Evolutionary conservation across 1,284 basidiomycete genomes (phyloP).

Genomic region (Puccinia triticina): DNA sequence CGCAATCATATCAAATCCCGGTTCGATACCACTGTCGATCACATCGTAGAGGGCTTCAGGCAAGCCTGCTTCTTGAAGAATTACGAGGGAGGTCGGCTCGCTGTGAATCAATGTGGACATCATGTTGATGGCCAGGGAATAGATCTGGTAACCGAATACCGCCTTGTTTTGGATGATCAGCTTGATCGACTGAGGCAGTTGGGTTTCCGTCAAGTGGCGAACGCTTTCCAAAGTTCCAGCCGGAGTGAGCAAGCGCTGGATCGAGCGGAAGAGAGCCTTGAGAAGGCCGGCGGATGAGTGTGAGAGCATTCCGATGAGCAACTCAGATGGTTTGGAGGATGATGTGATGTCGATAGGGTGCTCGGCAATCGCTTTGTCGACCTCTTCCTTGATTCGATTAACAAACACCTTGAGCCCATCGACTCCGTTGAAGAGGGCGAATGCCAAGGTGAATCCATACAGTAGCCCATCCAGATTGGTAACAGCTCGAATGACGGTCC

Average conservation of each 20-base stretch:
- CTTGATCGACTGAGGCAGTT: constrained; percentile 82
- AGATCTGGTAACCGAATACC: constrained; percentile 82
- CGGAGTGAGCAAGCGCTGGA: constrained; percentile 94
- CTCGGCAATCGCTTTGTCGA: constrained; percentile 54
- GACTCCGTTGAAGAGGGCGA: constrained; percentile 81
- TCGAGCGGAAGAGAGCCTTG: constrained; percentile 87
- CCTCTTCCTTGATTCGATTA: constrained; percentile 52
- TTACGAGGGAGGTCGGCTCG: constrained; percentile 88
- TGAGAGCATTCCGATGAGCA: constrained; percentile 34
- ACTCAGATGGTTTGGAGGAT: constrained; percentile 35
- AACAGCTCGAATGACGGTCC: constrained; percentile 71
- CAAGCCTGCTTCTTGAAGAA: constrained; percentile 87
- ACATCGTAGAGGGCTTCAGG: constrained; percentile 86
- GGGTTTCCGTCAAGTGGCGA: constrained; percentile 89
- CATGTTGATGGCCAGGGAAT: constrained; percentile 89
- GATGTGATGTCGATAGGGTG: constrained; percentile 48
- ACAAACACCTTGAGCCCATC: constrained; percentile 85
- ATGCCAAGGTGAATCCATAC: constrained; percentile 84
- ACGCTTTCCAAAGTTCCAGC: constrained; percentile 92
- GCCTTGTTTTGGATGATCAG: constrained; percentile 80
- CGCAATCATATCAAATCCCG: constrained; percentile 86
- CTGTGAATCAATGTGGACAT: constrained; percentile 99
- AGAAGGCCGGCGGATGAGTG: constrained; percentile 64
- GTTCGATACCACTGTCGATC: constrained; percentile 81
- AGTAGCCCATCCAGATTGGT: constrained; percentile 89